phyloP scores from a whole-genome alignment of 352 stramenopile species.

The Plasmopara halstedii region DNA sequence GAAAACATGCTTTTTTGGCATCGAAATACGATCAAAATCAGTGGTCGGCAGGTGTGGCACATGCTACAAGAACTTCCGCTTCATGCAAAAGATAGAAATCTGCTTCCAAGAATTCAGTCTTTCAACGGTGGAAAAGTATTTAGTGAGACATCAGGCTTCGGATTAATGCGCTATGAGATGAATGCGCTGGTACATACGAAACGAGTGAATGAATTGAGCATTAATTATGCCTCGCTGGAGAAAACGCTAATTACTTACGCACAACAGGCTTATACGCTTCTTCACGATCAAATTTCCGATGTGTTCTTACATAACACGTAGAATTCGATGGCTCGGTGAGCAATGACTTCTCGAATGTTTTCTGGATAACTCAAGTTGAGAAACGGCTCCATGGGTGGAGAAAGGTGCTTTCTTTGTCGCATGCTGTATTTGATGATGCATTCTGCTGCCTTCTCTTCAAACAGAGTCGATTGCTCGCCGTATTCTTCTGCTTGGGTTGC shows the following conservation, averaged over 20 bases:
- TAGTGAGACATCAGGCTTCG: conserved; percentile 62
- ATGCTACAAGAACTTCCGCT: conserved; percentile 34
- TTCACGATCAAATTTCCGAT: conserved; percentile 7
- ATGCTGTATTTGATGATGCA: conserved; percentile 24
- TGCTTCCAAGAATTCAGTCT: conserved; percentile 34
- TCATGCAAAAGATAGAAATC: conserved; percentile 9
- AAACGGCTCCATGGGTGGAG: conserved; percentile 22
- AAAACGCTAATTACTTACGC: conserved; percentile 28
- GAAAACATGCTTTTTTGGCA: conserved; percentile 38
- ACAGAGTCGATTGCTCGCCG: conserved; percentile 5
- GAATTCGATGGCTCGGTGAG: conserved; percentile 15
- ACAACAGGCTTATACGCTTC: conserved; percentile 23
- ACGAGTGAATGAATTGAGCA: conserved; percentile 10
- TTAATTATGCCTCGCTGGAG: conserved; percentile 14
- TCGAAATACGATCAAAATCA: conserved; percentile 60
- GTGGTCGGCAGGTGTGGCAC: conserved; percentile 39
- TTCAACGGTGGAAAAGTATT: conserved; percentile 56
- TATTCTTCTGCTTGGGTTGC: conserved; percentile 13
- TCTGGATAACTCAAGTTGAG: conserved; percentile 25
- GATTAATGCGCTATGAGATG: conserved; percentile 42
- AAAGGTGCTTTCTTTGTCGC: conserved; percentile 18
- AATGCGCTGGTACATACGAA: conserved; percentile 19
- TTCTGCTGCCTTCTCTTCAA: conserved; percentile 19
- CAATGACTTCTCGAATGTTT: conserved; percentile 20
- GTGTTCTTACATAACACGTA: conserved; percentile 1